Evolutionary conservation across 495 filamentous ascomycete genomes (phyloP), one percentile per base, ranked within the genome.

Genomic region (Chlorociboria aeruginascens): DNA sequence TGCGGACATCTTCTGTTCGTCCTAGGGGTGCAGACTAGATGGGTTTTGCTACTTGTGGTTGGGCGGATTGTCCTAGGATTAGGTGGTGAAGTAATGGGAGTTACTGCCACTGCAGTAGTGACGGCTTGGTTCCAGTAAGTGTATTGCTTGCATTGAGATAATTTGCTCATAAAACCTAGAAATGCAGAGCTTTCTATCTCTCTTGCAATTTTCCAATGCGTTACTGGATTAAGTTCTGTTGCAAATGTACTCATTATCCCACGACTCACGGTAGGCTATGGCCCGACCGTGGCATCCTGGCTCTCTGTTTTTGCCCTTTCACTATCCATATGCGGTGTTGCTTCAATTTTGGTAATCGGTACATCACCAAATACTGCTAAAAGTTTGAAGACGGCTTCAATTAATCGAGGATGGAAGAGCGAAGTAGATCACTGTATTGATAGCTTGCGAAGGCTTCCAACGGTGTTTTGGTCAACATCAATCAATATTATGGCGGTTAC

Each of bases 91-190:
- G 14, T 46, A n/a, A 14, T 31, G 13, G 44, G 44, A 29, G 44
- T 46, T 16, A 20, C 38, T 6, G 44, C 28, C 10, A 46, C 11
- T 29, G 13, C 14, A 20, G 28, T 37, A 20, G 44, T 46, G n/a
- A 46, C 32, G 1, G n/a, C 32, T 12, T 46, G 32, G 32, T 46
- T 46, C 30, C 14, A 29, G 44, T 46, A 17, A 46, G 44, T 46
- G 9, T 46, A n/a, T 8, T n/a, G 1, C 28, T 11, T 13, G 31
- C 6, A 37, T 14, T n/a, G 16, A 38, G 13, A 11, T 28, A 7
- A 17, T n/a, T 16, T 20, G 16, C 38, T 20, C 6, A n/a, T 16
- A 38, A 25, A 25, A 25, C 20, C 20, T 28, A 46, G 44, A 2
- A 34, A 46, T 34, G 7, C 20, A 12, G 30, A 12, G 16, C 33